Conservation (phyloP, 2,329 filamentous ascomycete species). For the Hymenoscyphus albidus region DNA sequence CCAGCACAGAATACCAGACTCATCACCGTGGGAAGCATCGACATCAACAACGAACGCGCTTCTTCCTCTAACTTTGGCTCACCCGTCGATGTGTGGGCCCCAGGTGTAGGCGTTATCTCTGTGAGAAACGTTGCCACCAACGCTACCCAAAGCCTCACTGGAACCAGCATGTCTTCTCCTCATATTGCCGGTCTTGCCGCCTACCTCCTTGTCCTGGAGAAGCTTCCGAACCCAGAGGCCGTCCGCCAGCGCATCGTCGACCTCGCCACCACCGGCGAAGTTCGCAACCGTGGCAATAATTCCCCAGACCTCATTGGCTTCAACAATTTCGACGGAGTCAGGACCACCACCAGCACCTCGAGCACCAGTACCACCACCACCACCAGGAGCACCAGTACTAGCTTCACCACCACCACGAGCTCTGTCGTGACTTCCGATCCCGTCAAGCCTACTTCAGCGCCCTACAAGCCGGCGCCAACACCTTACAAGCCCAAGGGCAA, state of each 20-base stretch:
- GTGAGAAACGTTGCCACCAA: constrained; percentile 43
- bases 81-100: constrained; percentile 49
- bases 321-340: too few species aligned
- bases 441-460: too few species aligned
- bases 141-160: constrained; percentile 49
- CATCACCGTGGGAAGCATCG: constrained; percentile 50
- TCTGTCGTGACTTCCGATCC: too few species aligned
- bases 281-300: too few species aligned
- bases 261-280: constrained; percentile 28
- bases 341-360: too few species aligned
- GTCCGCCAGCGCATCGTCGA: constrained; percentile 38
- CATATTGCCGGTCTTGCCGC: constrained; percentile 65
- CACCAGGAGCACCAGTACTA: too few species aligned
- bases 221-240: constrained; percentile 38
- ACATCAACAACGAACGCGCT: constrained; percentile 38
- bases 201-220: constrained; percentile 55
- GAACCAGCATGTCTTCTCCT: constrained; percentile 63
- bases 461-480: too few species aligned
- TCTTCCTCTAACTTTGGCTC: constrained; percentile 49
- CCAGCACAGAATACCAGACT: too few species aligned
- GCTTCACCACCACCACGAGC: too few species aligned
- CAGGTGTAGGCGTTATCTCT: constrained; percentile 44
- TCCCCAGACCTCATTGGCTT: too few species aligned
- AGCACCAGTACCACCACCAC: too few species aligned
- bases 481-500: too few species aligned